Evolutionary conservation across 176 grass and related monocot genomes (phyloP).

Genomic region (Bolboschoenus planiculmis): DNA sequence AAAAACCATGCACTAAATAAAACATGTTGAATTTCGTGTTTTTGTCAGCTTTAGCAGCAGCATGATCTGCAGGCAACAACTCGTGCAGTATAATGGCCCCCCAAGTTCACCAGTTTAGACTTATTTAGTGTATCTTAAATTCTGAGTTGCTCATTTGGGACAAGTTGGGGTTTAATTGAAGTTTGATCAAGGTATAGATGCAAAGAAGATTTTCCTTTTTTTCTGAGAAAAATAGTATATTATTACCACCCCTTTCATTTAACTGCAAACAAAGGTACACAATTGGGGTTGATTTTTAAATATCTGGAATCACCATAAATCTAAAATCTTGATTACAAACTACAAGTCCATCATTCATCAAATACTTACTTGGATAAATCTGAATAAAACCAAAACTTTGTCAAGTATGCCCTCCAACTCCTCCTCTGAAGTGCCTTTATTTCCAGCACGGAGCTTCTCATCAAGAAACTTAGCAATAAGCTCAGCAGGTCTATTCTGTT

Average conservation of each 20-base stretch:
- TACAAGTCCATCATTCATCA: not conserved
- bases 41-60: not conserved
- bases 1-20: not conserved
- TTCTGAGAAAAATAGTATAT: not conserved
- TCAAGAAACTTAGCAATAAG: slow-evolving; percentile 99
- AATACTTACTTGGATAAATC: slow-evolving; percentile 93
- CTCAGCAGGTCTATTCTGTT: slow-evolving; percentile 96
- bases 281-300: not conserved
- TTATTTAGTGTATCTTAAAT: not conserved
- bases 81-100: not conserved
- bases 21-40: not conserved
- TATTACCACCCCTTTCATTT: not conserved
- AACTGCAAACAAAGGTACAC: not conserved
- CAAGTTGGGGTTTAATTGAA: not conserved
- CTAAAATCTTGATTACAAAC: not conserved
- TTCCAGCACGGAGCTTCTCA: slow-evolving; percentile 98
- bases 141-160: not conserved
- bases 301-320: not conserved
- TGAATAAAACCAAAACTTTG: slow-evolving; percentile 95
- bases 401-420: slow-evolving; percentile 96
- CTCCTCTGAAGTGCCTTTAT: slow-evolving; percentile 99
- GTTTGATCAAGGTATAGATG: not conserved
- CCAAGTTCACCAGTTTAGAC: not conserved
- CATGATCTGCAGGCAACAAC: not conserved
- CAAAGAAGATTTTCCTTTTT: not conserved